phyloP scores from a whole-genome alignment of 345 rosid genomes.

The Geranium rotundifolium region DNA sequence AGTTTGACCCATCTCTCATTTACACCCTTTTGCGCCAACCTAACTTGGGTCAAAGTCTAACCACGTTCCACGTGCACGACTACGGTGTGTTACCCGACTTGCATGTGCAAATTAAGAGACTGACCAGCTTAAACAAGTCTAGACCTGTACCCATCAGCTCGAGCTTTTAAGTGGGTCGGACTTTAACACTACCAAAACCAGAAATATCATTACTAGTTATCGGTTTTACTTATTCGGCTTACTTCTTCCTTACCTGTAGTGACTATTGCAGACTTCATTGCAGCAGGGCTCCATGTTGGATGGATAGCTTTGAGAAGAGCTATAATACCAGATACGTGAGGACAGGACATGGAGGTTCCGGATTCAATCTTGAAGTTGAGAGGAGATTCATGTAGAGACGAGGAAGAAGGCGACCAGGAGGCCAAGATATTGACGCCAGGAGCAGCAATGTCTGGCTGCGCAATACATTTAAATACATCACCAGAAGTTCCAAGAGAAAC shows the following conservation, averaged over 20 bases:
- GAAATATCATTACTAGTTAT: neutral
- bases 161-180: no score
- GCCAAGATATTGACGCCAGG: slow-evolving; percentile 54
- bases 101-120: no score
- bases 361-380: slow-evolving; percentile 33
- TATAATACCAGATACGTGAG: slow-evolving; percentile 42
- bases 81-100: no score
- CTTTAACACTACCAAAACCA: no score
- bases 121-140: no score
- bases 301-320: slow-evolving; percentile 38
- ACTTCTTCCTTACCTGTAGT: slow-evolving; percentile 28
- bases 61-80: no score
- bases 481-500: neutral
- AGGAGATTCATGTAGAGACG: slow-evolving; percentile 4
- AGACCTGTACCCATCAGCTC: no score
- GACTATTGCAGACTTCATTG: slow-evolving; percentile 42
- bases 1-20: no score
- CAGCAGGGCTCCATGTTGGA: slow-evolving; percentile 51
- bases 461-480: slow-evolving; percentile 1
- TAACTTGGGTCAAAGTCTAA: no score
- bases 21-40: no score
- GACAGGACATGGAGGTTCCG: slow-evolving; percentile 57
- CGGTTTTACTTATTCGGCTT: neutral
- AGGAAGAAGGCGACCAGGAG: slow-evolving; percentile 42
- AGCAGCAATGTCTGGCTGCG: slow-evolving; percentile 55